Base-by-base conservation (phyloP, 1,139 yeast genomes). In the Geotrichum cucujoidarum region DNA sequence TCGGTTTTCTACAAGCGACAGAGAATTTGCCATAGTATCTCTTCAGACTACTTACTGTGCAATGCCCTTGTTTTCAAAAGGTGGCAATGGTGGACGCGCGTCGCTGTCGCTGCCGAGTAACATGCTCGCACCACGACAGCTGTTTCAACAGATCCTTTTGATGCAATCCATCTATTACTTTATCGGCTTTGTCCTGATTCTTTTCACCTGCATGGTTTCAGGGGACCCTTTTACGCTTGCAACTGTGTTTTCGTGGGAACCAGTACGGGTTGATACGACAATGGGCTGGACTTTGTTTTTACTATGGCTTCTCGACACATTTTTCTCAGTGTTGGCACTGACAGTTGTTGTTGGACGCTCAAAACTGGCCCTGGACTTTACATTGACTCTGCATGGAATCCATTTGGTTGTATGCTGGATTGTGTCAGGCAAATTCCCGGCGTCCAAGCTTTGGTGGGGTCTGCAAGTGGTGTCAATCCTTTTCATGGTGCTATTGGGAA, bases 361-460 rank as follows among this genome's bases (percentile, higher is more conserved):
- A 36, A 92, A 90, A 65, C 70, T 92, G 50, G 97, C 97, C 0
- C 84, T 96, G 85, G 98, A 92, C 66, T 92, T 90, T 69, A 96
- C 95, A 11, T 63, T 92, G 30, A 90, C 98, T 0, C 70, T 92
- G 14, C 97, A 92, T 65, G 80, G 86, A 16, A 77, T 92, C 47
- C 84, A 90, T 65, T 67, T 90, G 34, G 49, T 81, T 2, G 80
- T 87, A 5, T 87, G 81, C 0, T 81, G 89, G 81, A 54, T 76
- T 1, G 81, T 78, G 55, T 73, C 84, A 4, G 77, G 81, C 1
- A 70, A 73, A 36, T 76, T 90, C 55, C 97, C 97, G 0, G 67
- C 72, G 8, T 78, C 82, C 34, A 57, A 81, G 8, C 72, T 83
- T 44, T 92, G 97, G 97, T 88, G 97, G 94, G 66, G 79, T 29